These are phyloP conservation scores for Trifolium fragiferum DNA, from an alignment of 306 rosid species.

Conservation along the genomic window DNA sequence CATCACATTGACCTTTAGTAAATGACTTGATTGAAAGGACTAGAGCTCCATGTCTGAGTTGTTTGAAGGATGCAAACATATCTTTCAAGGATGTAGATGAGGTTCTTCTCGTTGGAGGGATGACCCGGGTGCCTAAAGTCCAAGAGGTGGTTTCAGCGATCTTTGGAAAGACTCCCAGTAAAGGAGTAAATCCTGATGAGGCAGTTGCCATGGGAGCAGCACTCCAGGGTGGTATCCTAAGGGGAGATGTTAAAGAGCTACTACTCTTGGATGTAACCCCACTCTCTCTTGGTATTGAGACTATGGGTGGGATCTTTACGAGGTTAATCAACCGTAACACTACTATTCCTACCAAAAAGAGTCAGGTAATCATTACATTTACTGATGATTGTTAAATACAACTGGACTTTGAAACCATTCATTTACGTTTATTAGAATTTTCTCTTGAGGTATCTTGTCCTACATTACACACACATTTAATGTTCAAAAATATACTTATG, in stretches of 20 bases:
- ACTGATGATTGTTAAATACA: not conserved
- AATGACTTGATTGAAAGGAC: constrained; percentile 87
- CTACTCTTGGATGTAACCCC: constrained; percentile 94
- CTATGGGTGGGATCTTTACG: constrained; percentile 92
- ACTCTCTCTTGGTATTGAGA: constrained; percentile 89
- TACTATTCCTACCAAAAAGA: constrained; percentile 91
- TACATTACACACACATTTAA: not conserved
- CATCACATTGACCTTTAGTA: constrained; percentile 45
- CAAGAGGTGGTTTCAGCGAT: constrained; percentile 76
- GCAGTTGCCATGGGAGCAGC: constrained; percentile 98
- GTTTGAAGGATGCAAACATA: constrained; percentile 84
- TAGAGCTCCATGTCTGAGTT: constrained; percentile 76
- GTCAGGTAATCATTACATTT: constrained; percentile 62
- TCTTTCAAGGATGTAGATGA: constrained; percentile 85
- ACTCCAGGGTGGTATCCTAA: constrained; percentile 93
- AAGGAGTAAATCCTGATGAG: constrained; percentile 97
- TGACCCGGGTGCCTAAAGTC: constrained; percentile 96
- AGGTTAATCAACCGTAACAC: constrained; percentile 85
- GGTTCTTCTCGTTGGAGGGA: constrained; percentile 96
- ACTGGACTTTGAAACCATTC: not conserved
- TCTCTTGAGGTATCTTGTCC: too few relatives aligned
- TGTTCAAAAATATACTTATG: not conserved
- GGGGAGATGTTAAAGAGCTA: constrained; percentile 94
- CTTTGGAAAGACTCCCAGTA: constrained; percentile 88
- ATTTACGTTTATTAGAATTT: too few relatives aligned